A percentile compares a stretch with the other conserved stretches of the same genome.
phyloP scores from a whole-genome alignment of 176 grass and related monocot species.

The Triticum urartu region DNA sequence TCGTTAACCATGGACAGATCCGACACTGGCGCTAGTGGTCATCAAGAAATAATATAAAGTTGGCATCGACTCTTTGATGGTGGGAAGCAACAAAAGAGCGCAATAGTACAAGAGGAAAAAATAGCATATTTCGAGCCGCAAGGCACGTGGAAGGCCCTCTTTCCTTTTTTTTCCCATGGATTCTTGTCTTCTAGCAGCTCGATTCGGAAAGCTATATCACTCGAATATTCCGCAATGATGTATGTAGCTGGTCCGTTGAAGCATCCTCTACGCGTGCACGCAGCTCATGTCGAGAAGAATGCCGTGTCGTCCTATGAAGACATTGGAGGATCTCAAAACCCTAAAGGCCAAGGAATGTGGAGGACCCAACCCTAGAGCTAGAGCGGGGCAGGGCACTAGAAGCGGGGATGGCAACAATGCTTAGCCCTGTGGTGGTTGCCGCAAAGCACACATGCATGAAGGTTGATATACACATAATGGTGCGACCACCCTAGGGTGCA shows the following conservation, averaged over 20 bases:
- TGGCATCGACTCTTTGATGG: not conserved
- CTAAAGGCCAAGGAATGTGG: not conserved
- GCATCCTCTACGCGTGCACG: not conserved
- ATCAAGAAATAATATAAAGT: not conserved
- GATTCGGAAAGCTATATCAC: not conserved
- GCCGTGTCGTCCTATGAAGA: not conserved
- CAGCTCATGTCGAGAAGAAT: not conserved
- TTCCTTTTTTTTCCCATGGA: not conserved
- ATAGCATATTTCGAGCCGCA: not conserved
- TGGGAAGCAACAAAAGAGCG: not conserved
- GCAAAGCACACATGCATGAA: not conserved
- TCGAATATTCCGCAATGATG: not conserved
- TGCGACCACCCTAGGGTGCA: not conserved
- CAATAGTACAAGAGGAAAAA: not conserved
- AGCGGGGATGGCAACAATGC: not conserved
- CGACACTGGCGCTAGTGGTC: not conserved
- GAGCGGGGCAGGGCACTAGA: not conserved
- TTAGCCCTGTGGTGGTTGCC: not conserved
- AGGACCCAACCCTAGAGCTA: not conserved
- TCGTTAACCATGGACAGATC: not conserved
- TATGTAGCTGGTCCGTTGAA: not conserved
- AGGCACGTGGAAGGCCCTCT: not conserved
- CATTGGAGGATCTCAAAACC: not conserved
- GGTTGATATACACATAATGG: not conserved
- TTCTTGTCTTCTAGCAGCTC: not conserved